These are phyloP conservation scores for Codiaeum variegatum DNA, from an alignment of 441 rosid species.

Conservation along the genomic window DNA sequence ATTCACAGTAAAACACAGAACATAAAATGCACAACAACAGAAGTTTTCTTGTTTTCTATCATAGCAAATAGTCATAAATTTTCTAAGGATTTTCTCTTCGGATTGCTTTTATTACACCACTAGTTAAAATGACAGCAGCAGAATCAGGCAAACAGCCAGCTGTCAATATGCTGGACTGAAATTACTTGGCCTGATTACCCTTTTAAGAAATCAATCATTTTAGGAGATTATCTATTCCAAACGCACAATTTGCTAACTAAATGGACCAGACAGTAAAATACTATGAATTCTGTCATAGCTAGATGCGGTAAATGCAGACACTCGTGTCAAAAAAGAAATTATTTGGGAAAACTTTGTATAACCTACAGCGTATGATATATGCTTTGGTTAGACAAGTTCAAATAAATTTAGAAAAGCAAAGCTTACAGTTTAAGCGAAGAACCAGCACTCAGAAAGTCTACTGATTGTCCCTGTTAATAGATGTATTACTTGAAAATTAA, in stretches of 20 bases:
- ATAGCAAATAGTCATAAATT: neutral
- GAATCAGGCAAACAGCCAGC: neutral
- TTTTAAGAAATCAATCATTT: neutral
- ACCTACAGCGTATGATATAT: neutral
- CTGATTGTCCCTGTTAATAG: slow-evolving; percentile 19
- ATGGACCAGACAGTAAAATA: neutral
- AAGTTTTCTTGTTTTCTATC: neutral
- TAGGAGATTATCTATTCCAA: neutral
- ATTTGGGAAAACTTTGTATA: neutral
- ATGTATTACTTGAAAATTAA: slow-evolving; percentile 1
- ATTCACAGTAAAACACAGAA: neutral
- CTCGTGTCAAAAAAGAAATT: neutral
- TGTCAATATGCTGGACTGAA: neutral
- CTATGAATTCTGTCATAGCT: neutral
- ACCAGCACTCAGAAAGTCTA: slow-evolving; percentile 6
- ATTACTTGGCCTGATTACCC: neutral
- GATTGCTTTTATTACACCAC: neutral
- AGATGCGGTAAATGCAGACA: neutral
- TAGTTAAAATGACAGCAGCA: neutral
- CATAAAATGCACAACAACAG: neutral
- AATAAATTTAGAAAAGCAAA: neutral
- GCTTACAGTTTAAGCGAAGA: slow-evolving; percentile 17
- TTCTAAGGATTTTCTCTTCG: neutral
- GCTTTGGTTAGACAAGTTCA: neutral
- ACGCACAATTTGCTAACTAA: neutral